These are phyloP conservation scores for Phytophthora pisi DNA, from an alignment of 352 stramenopile genomes.

Conservation along the genomic window DNA sequence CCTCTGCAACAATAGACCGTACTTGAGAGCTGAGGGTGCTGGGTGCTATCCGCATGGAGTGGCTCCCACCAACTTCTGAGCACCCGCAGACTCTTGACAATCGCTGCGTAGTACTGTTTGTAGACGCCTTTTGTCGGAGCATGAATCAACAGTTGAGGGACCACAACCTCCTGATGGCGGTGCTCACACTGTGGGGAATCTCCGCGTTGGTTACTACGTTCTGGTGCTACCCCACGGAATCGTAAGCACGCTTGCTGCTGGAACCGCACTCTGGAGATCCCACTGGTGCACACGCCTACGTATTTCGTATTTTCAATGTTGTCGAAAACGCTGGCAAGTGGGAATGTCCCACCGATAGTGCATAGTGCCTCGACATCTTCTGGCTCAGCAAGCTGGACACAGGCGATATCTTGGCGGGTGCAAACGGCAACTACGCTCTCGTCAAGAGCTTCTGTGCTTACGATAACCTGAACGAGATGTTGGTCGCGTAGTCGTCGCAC, in stretches of 20 bases:
- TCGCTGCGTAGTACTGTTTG: constrained; percentile 65
- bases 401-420: constrained; percentile 53
- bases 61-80: constrained; percentile 48
- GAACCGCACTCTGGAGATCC: constrained; percentile 40
- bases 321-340: constrained; percentile 66
- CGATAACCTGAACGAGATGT: constrained; percentile 45
- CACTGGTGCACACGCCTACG: constrained; percentile 43
- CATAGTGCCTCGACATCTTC: constrained; percentile 58
- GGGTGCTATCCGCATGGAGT: not conserved
- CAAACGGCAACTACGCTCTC: constrained; percentile 52
- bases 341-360: constrained; percentile 36
- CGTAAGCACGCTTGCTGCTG: constrained; percentile 48
- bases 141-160: constrained; percentile 66
- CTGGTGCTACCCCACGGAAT: constrained; percentile 40
- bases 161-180: constrained; percentile 3
- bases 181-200: not conserved
- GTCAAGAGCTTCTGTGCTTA: constrained; percentile 53
- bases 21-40: not conserved
- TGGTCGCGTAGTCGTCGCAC: constrained; percentile 25
- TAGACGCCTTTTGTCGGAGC: constrained; percentile 64
- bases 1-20: constrained; percentile 47
- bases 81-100: constrained; percentile 66
- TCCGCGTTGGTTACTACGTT: not conserved
- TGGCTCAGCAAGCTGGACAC: constrained; percentile 61
- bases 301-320: constrained; percentile 32